Evolutionary conservation across 2,329 filamentous ascomycete genomes (phyloP), one percentile per base, ranked within the genome.

Genomic region (Fusarium tjaetaba): DNA sequence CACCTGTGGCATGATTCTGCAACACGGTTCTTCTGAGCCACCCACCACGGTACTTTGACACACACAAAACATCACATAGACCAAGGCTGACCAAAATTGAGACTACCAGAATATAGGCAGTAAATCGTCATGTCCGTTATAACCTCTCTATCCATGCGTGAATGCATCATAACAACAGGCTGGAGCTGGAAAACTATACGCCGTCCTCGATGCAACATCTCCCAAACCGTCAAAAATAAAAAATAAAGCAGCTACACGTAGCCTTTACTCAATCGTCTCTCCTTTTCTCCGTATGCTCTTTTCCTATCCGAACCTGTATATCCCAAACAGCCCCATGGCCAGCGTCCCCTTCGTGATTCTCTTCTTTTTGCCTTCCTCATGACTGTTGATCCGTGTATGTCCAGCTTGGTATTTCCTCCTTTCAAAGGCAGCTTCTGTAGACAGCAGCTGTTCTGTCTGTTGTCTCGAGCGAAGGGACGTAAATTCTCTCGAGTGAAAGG

Each of bases 81-180:
- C 22, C 22, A 43, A 48, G 11, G 48, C 22, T 70, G 52, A 52
- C 48, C 38, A 45, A 34, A 45, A 20, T 51, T 32, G 24, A 36
- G 42, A 41, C 28, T 46, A 36, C 42, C 26, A 52, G 16, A 39
- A 28, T 15, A 36, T 57, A 41, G 68, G 61, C 34, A 72, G 57
- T 72, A 65, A 71, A 75, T 75, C 72, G 52, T 73, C 65, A 75
- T 70, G 61, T 49, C 72, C 72, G 61, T 75, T 70, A 70, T 72
- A 70, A 73, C 51, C 65, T 72, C 45, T 69, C 72, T 74, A 74
- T 74, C 69, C 61, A 73, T 74, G 65, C 55, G 68, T 71, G 53
- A 51, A 61, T 71, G 58, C 45, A 59, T 74, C 72, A 67, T 75
- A 70, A 67, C 58, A 73, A 64, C 43, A 64, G 63, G 52, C 34